phyloP scores from a whole-genome alignment of 2,329 filamentous ascomycete species.

The Scytalidium lignicola region DNA sequence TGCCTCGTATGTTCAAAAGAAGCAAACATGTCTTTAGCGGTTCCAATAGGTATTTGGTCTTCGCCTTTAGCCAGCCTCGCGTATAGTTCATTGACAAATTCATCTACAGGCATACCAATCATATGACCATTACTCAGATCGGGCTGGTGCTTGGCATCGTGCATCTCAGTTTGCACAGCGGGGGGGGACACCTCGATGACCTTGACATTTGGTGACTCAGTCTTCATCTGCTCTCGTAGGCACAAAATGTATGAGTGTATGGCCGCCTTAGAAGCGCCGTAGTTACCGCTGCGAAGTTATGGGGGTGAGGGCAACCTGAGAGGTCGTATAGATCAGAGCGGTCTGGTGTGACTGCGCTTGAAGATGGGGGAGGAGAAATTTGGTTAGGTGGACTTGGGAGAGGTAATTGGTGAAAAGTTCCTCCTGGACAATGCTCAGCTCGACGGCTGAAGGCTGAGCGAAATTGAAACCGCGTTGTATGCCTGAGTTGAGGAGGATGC shows the following conservation, averaged over 20 bases:
- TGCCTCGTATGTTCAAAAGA: no score
- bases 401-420: constrained; percentile 38
- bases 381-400: constrained; percentile 10
- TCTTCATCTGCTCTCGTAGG: constrained; percentile 35
- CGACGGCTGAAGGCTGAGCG: constrained; percentile 36
- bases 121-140: no score
- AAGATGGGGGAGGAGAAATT: no score
- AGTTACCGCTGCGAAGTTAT: no score
- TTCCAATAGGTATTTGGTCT: no score
- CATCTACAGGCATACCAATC: constrained; percentile 43
- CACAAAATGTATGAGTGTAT: constrained; percentile 37
- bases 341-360: no score
- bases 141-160: constrained; percentile 32
- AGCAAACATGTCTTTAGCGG: no score
- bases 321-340: constrained; percentile 14
- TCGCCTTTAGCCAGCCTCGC: no score
- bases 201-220: constrained; percentile 29
- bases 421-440: constrained; percentile 30
- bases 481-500: constrained; percentile 53
- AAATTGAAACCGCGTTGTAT: constrained; percentile 46
- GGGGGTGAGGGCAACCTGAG: no score
- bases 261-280: constrained; percentile 41
- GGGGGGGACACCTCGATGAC: constrained; percentile 38
- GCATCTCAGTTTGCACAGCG: constrained; percentile 28
- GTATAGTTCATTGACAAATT: constrained; percentile 33